Percentiles rank a stretch among this genome's conserved stretches.
phyloP scores from a whole-genome alignment of 257 asterid species.

The Salvia miltiorrhiza region DNA sequence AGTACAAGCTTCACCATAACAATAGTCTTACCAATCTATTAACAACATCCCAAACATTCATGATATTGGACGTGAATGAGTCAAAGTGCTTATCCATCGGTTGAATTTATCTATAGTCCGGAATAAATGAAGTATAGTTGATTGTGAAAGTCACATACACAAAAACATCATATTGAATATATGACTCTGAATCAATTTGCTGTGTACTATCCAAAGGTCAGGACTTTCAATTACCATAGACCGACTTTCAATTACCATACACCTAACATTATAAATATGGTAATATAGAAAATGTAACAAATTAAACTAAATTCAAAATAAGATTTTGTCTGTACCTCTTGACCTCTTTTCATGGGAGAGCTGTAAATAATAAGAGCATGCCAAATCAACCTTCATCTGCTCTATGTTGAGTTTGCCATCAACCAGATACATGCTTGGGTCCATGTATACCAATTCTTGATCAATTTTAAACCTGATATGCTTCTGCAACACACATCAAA shows the following conservation, averaged over 20 bases:
- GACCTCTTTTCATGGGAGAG: constrained; percentile 66
- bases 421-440: constrained; percentile 36
- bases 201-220: not conserved
- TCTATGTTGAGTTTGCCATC: constrained; percentile 56
- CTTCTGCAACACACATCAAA: constrained; percentile 46
- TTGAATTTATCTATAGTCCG: too few species aligned
- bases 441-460: constrained; percentile 46
- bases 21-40: too few species aligned
- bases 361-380: constrained; percentile 76
- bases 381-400: constrained; percentile 70
- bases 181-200: not conserved
- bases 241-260: not conserved
- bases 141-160: not conserved
- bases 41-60: too few species aligned
- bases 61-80: too few species aligned
- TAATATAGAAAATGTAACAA: constrained; percentile 3
- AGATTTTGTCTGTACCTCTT: constrained; percentile 45
- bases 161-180: not conserved
- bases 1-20: not conserved
- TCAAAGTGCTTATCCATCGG: too few species aligned
- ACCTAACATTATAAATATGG: not conserved
- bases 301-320: constrained; percentile 19
- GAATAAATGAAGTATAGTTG: not conserved
- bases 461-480: constrained; percentile 54
- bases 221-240: not conserved